Evolutionary conservation across 768 basidiomycete genomes (phyloP).

Genomic region (Leucogyrophana mollusca): DNA sequence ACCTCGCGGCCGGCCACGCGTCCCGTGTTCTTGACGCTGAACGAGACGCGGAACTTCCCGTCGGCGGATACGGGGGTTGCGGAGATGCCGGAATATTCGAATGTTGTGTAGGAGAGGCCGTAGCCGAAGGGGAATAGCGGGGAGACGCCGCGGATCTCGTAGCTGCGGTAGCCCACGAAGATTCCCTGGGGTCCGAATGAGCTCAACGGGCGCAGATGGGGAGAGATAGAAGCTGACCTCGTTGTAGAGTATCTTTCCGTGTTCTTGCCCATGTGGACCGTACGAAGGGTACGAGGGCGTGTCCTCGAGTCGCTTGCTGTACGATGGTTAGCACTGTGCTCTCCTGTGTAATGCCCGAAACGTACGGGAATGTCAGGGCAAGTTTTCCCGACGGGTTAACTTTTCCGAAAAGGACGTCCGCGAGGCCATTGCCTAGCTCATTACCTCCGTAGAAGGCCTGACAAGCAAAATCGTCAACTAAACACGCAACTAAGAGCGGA

Average conservation of each 20-base stretch:
- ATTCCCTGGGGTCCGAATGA: constrained; percentile 33
- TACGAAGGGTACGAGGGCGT: constrained; percentile 47
- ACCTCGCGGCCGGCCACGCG: constrained; percentile 44
- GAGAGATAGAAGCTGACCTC: constrained; percentile 31
- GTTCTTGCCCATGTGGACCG: constrained; percentile 40
- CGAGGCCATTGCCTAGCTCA: constrained; percentile 55
- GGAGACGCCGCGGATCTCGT: constrained; percentile 40
- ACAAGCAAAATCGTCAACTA: constrained; percentile 5
- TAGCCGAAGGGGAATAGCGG: constrained; percentile 56
- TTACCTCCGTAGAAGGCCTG: constrained; percentile 56
- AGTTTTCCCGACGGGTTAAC: constrained; percentile 60
- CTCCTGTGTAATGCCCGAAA: neutral
- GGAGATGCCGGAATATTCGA: constrained; percentile 45
- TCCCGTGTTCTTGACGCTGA: constrained; percentile 47
- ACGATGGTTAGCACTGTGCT: neutral
- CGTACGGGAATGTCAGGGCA: constrained; percentile 53
- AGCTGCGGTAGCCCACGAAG: constrained; percentile 54
- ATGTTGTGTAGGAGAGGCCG: constrained; percentile 61
- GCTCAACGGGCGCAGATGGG: neutral
- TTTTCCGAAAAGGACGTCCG: constrained; percentile 60
- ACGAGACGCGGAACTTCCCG: constrained; percentile 37
- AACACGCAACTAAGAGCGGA: constrained; percentile 4
- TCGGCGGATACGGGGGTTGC: constrained; percentile 28
- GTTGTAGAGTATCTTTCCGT: constrained; percentile 45
- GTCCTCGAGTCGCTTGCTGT: constrained; percentile 50